Base-by-base conservation (phyloP, 805 yeast genomes). In the Aciculoconidium aculeatum region DNA sequence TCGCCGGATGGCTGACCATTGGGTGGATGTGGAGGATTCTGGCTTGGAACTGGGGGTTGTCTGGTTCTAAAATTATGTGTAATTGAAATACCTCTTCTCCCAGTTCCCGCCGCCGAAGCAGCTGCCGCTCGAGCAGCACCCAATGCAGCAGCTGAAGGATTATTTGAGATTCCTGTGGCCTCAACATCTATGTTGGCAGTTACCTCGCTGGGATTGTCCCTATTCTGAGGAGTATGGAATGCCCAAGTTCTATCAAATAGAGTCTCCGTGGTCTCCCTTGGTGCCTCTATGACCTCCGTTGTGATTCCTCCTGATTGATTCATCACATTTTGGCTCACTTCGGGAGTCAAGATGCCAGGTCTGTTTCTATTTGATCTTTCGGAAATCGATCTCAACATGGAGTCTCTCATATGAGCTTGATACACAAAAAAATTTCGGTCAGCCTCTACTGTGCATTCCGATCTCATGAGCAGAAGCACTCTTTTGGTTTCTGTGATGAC, bases 311-410 rank as follows among this genome's bases (percentile, higher is more conserved):
- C 48, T 30, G 50, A 59, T 35, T 47, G 44, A 10, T 49, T 49
- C 45, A 6, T 23, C 21, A 60, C 50, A 20, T 55, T 55, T 30
- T 57, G 67, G n/a, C 55, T 41, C 11, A 54, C 61, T 23, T 61
- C 67, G 12, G 55, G 62, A 9, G 54, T 58, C 20, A 61, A 42
- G 7, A 63, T 58, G 17, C 47, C 53, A 4, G 69, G 68, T 18
- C 61, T 47, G 7, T 39, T 30, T 8, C 56, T 27, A 30, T 56
- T 59, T 3, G 59, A 53, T 16, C 63, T 31, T 18, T 44, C 47
- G 3, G 61, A 56, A 6, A 51, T 28, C 6, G 51, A 40, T 12
- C 55, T 45, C 34, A 43, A 44, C 18, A 47, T 28, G 5, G 49
- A 45, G 12, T 43, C 48, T 15, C 47, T 40, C 9, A 40, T 35